These are phyloP conservation scores for Paraphoma chrysanthemicola DNA, from an alignment of 2,329 filamentous ascomycete genomes.

Conservation along the genomic window DNA sequence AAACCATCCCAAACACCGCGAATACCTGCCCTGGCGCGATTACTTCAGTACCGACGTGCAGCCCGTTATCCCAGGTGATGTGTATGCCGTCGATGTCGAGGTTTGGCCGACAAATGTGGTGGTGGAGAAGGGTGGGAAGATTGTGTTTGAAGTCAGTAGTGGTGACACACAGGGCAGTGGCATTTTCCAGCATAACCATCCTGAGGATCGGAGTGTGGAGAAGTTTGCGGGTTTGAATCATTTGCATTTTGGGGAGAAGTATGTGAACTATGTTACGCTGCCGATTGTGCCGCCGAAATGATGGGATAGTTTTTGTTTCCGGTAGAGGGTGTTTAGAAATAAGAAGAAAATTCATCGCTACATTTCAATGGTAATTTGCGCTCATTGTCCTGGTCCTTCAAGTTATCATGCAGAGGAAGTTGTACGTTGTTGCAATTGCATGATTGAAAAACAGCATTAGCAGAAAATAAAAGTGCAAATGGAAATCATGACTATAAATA, in stretches of 20 bases:
- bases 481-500: too few relatives aligned
- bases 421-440: too few relatives aligned
- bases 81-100: conserved; percentile 68
- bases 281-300: conserved; percentile 59
- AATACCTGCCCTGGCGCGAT: conserved; percentile 64
- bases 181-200: conserved; percentile 62
- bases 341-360: too few relatives aligned
- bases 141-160: conserved; percentile 63
- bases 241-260: conserved; percentile 59
- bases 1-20: conserved; percentile 59
- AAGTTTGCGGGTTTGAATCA: conserved; percentile 59
- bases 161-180: conserved; percentile 66
- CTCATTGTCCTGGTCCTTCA: too few relatives aligned
- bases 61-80: conserved; percentile 61
- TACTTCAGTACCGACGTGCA: conserved; percentile 62
- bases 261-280: conserved; percentile 60
- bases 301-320: not conserved
- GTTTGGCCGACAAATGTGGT: conserved; percentile 71
- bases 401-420: too few relatives aligned
- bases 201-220: conserved; percentile 54
- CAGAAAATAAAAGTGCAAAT: too few relatives aligned
- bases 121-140: conserved; percentile 57
- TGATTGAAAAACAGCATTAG: too few relatives aligned
- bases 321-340: not conserved
- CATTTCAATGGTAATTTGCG: too few relatives aligned